Conservation (phyloP, 2,329 filamentous ascomycete genomes). For the Lecanicillium sp. region DNA sequence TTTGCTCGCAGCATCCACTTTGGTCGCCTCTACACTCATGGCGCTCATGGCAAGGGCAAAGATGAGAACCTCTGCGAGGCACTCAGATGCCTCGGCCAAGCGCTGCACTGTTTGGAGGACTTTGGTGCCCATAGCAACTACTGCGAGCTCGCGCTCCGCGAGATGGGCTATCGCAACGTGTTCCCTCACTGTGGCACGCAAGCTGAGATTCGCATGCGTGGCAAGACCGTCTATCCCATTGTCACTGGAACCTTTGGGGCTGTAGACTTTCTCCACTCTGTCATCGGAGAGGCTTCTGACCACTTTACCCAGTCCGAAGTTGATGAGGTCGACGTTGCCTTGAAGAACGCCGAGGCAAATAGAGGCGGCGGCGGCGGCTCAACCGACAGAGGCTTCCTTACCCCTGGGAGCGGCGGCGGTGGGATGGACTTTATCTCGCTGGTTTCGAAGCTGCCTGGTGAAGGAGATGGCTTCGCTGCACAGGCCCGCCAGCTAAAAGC, state of each 20-base stretch:
- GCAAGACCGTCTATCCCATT: slow-evolving; percentile 62
- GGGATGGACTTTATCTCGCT: slow-evolving; percentile 59
- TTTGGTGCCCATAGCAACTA: slow-evolving; percentile 78
- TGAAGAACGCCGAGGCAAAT: slow-evolving; percentile 57
- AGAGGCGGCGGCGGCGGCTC: slow-evolving; percentile 26
- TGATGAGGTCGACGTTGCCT: slow-evolving; percentile 67
- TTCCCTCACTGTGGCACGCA: slow-evolving; percentile 65
- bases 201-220: slow-evolving; percentile 55
- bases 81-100: slow-evolving; percentile 66
- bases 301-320: slow-evolving; percentile 81
- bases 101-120: slow-evolving; percentile 70
- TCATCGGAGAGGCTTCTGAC: slow-evolving; percentile 68
- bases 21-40: slow-evolving; percentile 65
- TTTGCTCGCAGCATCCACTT: slow-evolving; percentile 68
- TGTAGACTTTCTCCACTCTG: slow-evolving; percentile 78
- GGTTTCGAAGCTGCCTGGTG: slow-evolving; percentile 65
- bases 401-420: slow-evolving; percentile 29
- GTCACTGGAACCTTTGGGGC: slow-evolving; percentile 69
- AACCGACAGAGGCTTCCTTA: slow-evolving; percentile 30
- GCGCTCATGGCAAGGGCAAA: slow-evolving; percentile 50
- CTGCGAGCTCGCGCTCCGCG: slow-evolving; percentile 59
- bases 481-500: slow-evolving; percentile 58
- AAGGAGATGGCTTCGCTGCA: slow-evolving; percentile 55
- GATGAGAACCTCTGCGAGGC: slow-evolving; percentile 77
- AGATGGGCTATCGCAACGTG: slow-evolving; percentile 58